Evolutionary conservation across 805 yeast genomes (phyloP), one percentile per base, ranked within the genome.

Genomic region (Huiozyma sinensis): DNA sequence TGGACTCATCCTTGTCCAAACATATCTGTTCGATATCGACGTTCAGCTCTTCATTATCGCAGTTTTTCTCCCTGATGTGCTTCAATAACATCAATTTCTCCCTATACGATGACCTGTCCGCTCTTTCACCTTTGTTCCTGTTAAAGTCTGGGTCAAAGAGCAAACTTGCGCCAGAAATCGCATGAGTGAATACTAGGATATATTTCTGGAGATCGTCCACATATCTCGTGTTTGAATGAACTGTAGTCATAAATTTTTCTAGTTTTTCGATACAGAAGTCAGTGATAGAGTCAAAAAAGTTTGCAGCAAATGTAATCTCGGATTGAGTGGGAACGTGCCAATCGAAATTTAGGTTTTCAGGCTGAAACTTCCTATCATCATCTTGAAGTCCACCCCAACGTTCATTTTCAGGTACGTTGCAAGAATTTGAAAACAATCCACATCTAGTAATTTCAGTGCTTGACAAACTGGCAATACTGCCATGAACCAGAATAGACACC

Each of bases 351-450:
- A 83, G 58, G 47, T 75, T 72, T 10, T 72, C 72, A 9, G 54
- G 44, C 1, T 68, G 56, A 43, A 80, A 77, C 48, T 85, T 68
- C 13, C 61, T 53, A 0, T 68, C 62, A 48, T 73, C 75, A 51
- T 79, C 76, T 51, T 81, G 87, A 46, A 75, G 71, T 0, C 78
- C 87, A 39, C 94, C 94, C 94, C 94, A 84, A 46, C 80, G 72
- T 24, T 69, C 69, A 41, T 71, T 77, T 17, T 48, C 44, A 0
- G 64, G 51, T 5, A 59, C 44, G 0, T 42, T 48, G 50, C 72
- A 71, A 7, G 56, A 69, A 35, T 77, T 74, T 40, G 76, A 69
- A 44, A 75, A 71, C 43, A 77, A 63, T 39, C 80, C 67, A 45
- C 70, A 68, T 50, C 83, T 88, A 13, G 63, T 58, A 3, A 83